Evolutionary conservation across 768 basidiomycete genomes (phyloP).

Genomic region (Peribolospora baueri): DNA sequence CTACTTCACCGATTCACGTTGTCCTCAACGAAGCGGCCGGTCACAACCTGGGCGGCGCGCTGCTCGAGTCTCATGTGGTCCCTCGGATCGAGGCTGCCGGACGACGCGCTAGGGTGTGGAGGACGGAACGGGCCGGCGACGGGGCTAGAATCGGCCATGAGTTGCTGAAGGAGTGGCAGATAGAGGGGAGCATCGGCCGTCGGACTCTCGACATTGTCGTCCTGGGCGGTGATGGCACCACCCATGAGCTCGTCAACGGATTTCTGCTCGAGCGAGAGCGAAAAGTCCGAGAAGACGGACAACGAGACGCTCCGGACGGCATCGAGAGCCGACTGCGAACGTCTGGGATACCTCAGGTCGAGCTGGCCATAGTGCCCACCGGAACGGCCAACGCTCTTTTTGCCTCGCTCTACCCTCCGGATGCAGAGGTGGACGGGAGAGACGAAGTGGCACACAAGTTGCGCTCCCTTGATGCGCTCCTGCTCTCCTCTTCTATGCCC

Average conservation of each 20-base stretch:
- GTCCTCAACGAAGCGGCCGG: too few relatives aligned
- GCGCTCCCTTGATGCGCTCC: constrained; percentile 30
- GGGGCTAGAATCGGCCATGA: constrained; percentile 12
- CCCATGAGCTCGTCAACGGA: constrained; percentile 62
- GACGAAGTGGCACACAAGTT: constrained; percentile 24
- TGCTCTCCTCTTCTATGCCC: constrained; percentile 17
- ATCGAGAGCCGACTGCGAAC: background rate
- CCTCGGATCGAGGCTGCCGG: too few relatives aligned
- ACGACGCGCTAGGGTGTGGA: background rate
- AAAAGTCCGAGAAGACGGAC: background rate
- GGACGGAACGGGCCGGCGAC: constrained; percentile 5
- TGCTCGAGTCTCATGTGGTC: too few relatives aligned
- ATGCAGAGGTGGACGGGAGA: background rate
- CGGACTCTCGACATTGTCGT: constrained; percentile 8
- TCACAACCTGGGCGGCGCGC: too few relatives aligned
- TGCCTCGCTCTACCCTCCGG: constrained; percentile 43
- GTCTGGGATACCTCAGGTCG: background rate
- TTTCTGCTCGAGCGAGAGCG: constrained; percentile 19
- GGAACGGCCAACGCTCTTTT: constrained; percentile 91
- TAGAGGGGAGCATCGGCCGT: background rate
- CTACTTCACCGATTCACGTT: too few relatives aligned
- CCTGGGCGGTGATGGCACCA: constrained; percentile 66
- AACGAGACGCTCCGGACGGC: too few relatives aligned
- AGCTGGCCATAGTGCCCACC: constrained; percentile 25
- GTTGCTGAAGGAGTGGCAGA: background rate